Conservation (phyloP, 352 stramenopile species). For the Saprolegnia parasitica region DNA sequence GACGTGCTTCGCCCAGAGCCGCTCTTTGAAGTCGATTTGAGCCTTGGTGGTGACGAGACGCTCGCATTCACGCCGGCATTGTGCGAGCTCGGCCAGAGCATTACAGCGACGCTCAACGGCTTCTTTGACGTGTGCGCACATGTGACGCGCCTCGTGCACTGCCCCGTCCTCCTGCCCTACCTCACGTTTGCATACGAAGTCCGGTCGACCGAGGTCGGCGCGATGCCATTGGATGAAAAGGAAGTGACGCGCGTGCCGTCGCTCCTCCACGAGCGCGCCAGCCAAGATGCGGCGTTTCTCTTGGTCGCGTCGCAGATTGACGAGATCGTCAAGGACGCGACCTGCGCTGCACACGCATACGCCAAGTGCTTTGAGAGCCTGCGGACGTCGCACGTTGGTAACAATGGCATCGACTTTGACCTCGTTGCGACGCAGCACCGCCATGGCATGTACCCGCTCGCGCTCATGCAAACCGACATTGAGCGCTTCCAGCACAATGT, state of each 20-base stretch:
- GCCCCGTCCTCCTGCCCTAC: conserved; percentile 41
- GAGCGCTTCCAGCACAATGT: conserved; percentile 42
- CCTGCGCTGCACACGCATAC: conserved; percentile 33
- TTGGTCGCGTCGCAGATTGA: conserved; percentile 41
- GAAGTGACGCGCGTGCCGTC: conserved; percentile 14
- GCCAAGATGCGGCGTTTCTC: conserved; percentile 36
- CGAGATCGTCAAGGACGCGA: conserved; percentile 35
- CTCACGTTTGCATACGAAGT: conserved; percentile 50
- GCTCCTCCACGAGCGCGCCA: conserved; percentile 38
- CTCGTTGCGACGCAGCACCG: conserved; percentile 41
- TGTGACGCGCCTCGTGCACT: conserved; percentile 38
- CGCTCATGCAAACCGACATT: conserved; percentile 41
- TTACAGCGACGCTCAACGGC: conserved; percentile 29
- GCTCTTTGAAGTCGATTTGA: conserved; percentile 29
- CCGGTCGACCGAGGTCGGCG: conserved; percentile 34
- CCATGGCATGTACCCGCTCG: conserved; percentile 40
- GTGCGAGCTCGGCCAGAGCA: not conserved
- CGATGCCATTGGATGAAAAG: conserved; percentile 31
- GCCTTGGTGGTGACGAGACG: conserved; percentile 27
- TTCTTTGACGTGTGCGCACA: conserved; percentile 43
- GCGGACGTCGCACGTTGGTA: conserved; percentile 38
- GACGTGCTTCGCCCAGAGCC: conserved; percentile 28
- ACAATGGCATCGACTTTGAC: conserved; percentile 50
- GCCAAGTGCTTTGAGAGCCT: conserved; percentile 36
- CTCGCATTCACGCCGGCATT: conserved; percentile 42